These are phyloP conservation scores for Phytopythium boreale DNA, from an alignment of 352 stramenopile species.

Conservation along the genomic window DNA sequence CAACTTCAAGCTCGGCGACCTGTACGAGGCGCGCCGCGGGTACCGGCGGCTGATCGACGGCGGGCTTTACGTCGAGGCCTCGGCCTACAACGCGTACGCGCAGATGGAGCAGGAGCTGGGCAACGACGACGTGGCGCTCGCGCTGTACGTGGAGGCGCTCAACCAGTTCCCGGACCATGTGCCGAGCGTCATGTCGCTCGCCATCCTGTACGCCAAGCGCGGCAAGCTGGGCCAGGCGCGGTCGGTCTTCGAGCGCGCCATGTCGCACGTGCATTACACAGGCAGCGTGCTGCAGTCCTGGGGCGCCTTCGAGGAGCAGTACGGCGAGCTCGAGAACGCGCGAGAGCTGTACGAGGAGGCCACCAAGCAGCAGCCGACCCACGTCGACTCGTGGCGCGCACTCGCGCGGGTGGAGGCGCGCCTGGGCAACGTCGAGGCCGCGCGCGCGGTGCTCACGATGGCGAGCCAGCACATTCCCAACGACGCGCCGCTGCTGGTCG, in stretches of 20 bases:
- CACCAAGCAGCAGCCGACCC: constrained; percentile 58
- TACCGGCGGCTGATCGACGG: constrained; percentile 76
- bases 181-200: constrained; percentile 76
- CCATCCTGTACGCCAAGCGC: constrained; percentile 55
- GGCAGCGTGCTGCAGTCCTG: constrained; percentile 64
- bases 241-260: constrained; percentile 63
- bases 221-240: constrained; percentile 43
- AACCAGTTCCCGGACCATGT: constrained; percentile 62
- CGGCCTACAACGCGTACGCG: constrained; percentile 80
- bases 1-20: constrained; percentile 74
- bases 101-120: constrained; percentile 82
- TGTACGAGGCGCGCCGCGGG: constrained; percentile 63
- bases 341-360: constrained; percentile 74
- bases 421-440: constrained; percentile 56
- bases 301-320: constrained; percentile 74
- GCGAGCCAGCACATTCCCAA: constrained; percentile 67
- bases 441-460: constrained; percentile 59
- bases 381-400: constrained; percentile 64
- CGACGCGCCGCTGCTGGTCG: constrained; percentile 64
- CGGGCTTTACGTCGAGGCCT: constrained; percentile 66
- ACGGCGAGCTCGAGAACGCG: constrained; percentile 63
- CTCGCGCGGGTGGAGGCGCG: constrained; percentile 63
- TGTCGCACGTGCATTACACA: constrained; percentile 52
- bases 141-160: constrained; percentile 64
- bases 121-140: constrained; percentile 59